Base-by-base conservation (phyloP, 129 eudicot genomes). In the Heracleum sosnowskyi region DNA sequence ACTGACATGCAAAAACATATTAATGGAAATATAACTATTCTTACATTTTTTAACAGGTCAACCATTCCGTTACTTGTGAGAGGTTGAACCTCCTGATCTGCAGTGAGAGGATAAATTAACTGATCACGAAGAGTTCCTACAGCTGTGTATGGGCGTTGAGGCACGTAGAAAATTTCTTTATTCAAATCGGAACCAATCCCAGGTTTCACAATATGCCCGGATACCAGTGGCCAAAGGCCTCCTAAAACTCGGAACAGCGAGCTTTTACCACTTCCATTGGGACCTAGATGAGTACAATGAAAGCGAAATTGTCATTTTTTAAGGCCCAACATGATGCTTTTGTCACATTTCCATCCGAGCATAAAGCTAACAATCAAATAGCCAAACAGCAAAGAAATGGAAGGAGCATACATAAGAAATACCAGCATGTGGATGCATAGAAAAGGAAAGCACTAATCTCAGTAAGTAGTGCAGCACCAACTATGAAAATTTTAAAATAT, bases 241-340 rank as follows among this genome's bases (percentile, higher is more conserved):
- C 99, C 99, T 76, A 96, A 82, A 71, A 96, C 99, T 77, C 99
- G 90, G 82, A 96, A 96, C 42, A 96, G 97, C n/a, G 99, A 96
- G 89, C 99, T 96, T 79, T 96, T 96, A 55, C 99, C 99, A 45
- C 99, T 96, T 76, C 99, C 99, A 86, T 96, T 96, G 77, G 99
- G 97, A 85, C 99, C 97, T 96, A 81, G 45, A 53, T 60, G 81
- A 35, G 41, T 34, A 3, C 82, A 79, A 20, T 28, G 20, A 37
- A 68, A 44, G 39, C 3, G 18, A 60, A 80, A 80, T 45, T 36
- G 47, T 44, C n/a, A 80, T 40, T 73, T 37, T 40, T 31, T 35
- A 69, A 16, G 3, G 41, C 64, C 35, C 34, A 74, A 39, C 15
- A 44, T 64, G 64, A 57, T 46, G 45, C 15, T 34, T 28, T 73